Base-by-base conservation (phyloP, 164 flowering plant species). In the Kalanchoe fedtschenkoi region DNA sequence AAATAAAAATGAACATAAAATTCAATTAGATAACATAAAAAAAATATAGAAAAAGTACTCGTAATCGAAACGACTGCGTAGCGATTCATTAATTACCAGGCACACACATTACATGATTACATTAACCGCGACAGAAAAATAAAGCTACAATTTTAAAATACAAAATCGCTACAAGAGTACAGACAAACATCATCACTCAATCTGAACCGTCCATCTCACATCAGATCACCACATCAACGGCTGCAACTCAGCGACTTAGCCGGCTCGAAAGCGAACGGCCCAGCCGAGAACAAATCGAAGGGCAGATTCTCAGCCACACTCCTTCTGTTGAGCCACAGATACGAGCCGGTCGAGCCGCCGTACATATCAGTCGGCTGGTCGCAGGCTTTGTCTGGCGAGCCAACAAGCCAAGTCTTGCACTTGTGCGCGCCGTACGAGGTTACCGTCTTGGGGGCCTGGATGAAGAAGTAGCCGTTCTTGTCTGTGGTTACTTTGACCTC, bases 401-500 rank as follows among this genome's bases (percentile, higher is more conserved):
- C 63, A 10, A 68, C 78, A 17, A 86, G 62, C 51, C 59, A 75
- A 15, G 71, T 83, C 70, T 57, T 75, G 82, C 93, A 91, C 63
- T 73, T 80, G 75, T 72, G 81, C 67, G 56, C 67, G 4, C 70
- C 86, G 60, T 22, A 76, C 39, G 65, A 74, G 37, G 76, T 80
- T 41, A 88, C 41, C 5, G 44, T 72, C 75, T 78, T 74, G 0
- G 84, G 79, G 24, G 78, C 78, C 19, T 62, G 14, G 38, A 83
- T 24, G 68, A 67, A 75, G 80, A 85, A 88, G 72, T 81, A 86
- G 4, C 95, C 96, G 17, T 86, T 85, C 72, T 80, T 79, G 82
- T 91, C 90, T 2, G 96, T 79, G 9, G 21, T 72, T 6, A 68
- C 75, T 8, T 69, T 21, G 17, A 19, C 43, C 6, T 10, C 68